Percentiles rank a stretch among this genome's conserved stretches.
Conservation (phyloP, 805 yeast species). For the Kodamaea neixiangensis region DNA sequence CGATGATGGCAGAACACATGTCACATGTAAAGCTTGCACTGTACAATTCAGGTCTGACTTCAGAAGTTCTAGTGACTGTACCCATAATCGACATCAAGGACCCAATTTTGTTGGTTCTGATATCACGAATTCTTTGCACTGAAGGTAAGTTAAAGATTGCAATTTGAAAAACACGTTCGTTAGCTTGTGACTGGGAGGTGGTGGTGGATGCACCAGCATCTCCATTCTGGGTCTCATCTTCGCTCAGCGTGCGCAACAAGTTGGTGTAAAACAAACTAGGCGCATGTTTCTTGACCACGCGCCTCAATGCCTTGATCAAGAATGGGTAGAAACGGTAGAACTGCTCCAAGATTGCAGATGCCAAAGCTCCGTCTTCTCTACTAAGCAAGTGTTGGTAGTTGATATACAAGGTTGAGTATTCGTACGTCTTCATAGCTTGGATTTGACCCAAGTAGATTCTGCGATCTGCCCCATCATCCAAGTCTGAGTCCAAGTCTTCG, state of each 20-base stretch:
- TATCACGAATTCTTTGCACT: slow-evolving; percentile 81
- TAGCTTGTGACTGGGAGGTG: slow-evolving; percentile 43
- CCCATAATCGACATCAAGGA: slow-evolving; percentile 83
- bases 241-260: slow-evolving; percentile 42
- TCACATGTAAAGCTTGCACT: slow-evolving; percentile 89
- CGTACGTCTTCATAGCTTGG: slow-evolving; percentile 75
- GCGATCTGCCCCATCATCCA: slow-evolving; percentile 47
- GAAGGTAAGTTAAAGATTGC: slow-evolving; percentile 86
- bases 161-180: slow-evolving; percentile 82
- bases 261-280: slow-evolving; percentile 59
- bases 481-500: slow-evolving; percentile 34
- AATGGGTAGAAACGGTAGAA: slow-evolving; percentile 92
- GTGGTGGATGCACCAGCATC: slow-evolving; percentile 38
- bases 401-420: slow-evolving; percentile 74
- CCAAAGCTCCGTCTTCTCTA: slow-evolving; percentile 83
- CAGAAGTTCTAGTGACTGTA: slow-evolving; percentile 94
- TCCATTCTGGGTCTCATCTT: slow-evolving; percentile 29
- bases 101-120: slow-evolving; percentile 88
- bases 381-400: slow-evolving; percentile 78
- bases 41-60: slow-evolving; percentile 92
- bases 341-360: slow-evolving; percentile 86
- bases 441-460: slow-evolving; percentile 75
- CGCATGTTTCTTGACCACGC: slow-evolving; percentile 70
- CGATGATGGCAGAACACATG: slow-evolving; percentile 78
- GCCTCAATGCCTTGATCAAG: slow-evolving; percentile 69